Evolutionary conservation across 108 stramenopile species (phyloP), one percentile per base, ranked within the genome.

Genomic region (Fragilariopsis cylindrus): DNA sequence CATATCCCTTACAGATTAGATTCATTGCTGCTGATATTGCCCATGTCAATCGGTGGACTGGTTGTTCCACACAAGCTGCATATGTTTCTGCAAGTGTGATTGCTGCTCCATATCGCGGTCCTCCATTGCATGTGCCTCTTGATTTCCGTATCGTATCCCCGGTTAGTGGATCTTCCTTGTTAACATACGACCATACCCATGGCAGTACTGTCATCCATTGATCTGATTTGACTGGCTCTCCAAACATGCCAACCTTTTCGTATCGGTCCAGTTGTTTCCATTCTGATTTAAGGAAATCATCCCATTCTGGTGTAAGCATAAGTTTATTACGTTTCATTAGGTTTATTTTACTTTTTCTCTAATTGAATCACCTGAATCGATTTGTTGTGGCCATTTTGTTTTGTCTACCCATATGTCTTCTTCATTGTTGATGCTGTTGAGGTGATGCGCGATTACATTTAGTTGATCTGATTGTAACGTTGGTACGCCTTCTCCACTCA

Each of bases 1-100:
- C 86, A 0, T 70, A 62, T 12, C 73, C 75, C 67, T 52, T 65
- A 42, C 76, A 47, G 4, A 55, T 15, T 4, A 44, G 5, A 60
- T 71, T 71, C 5, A 73, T 42, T 0, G 44, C 54, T 19, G 82
- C 77, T 13, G 82, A 46, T 11, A 74, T 5, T 4, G 85, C 79
- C 45, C 55, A 82, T 39, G 76, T 76, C 4, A 82, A 16, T 7
- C 78, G 67, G 7, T 72, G 46, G 39, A 71, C 42, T 5, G 77
- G 74, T 55, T 78, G 77, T 57, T 85, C 74, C 19, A 84, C 57
- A 67, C 77, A 78, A 0, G 63, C 52, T 3, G 71, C 49, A 69
- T 78, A 72, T 2, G 63, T 64, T 57, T 57, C 56, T 7, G 56
- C 56, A 8, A 57, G 56, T 7, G 7, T 57, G 6, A 15, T 21